Base-by-base conservation (phyloP, 306 rosid species). In the Carpinus viminea region DNA sequence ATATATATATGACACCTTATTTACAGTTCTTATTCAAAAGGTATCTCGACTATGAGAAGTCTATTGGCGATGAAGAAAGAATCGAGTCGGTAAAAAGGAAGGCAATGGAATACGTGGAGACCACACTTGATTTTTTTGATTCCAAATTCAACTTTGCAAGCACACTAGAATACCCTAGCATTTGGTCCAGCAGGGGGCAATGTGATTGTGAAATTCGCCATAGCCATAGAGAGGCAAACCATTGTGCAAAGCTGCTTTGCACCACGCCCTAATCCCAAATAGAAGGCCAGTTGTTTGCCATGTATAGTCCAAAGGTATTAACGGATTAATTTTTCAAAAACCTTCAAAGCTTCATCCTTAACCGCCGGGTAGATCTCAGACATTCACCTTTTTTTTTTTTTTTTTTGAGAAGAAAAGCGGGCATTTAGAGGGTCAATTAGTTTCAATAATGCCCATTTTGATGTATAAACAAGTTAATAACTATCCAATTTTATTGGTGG, bases 11-110 rank as follows among this genome's bases (percentile, higher is more conserved):
- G n/a, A n/a, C n/a, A n/a, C n/a, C n/a, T n/a, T n/a, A 66, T 85
- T 70, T 78, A 78, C 93, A 91, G 98, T 91, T 90, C 87, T 89
- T 95, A 69, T 95, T 91, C 79, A 93, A 95, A 43, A 95, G 91
- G 86, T 93, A 91, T 78, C 89, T 95, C 15, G 84, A 86, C 26
- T 95, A 85, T 71, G 99, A 95, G 91, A 90, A 90, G 88, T 85
- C 92, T 41, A 83, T 75, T 13, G 99, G 98, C 8, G 88, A 91
- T 46, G 90, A 89, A 52, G 97, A 86, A 66, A 84, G 91, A 62
- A 88, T 91, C 4, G 93, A 91, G 74, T 87, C 82, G 12, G 99
- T 95, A 79, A 95, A 90, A 86, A 77, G 81, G 84, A 91, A 87
- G 83, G 98, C 99, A 55, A 80, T 95, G 88, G 90, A 93, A 48